Base-by-base conservation (phyloP, 2,329 filamentous ascomycete genomes). In the Tolypocladium pustulatum region DNA sequence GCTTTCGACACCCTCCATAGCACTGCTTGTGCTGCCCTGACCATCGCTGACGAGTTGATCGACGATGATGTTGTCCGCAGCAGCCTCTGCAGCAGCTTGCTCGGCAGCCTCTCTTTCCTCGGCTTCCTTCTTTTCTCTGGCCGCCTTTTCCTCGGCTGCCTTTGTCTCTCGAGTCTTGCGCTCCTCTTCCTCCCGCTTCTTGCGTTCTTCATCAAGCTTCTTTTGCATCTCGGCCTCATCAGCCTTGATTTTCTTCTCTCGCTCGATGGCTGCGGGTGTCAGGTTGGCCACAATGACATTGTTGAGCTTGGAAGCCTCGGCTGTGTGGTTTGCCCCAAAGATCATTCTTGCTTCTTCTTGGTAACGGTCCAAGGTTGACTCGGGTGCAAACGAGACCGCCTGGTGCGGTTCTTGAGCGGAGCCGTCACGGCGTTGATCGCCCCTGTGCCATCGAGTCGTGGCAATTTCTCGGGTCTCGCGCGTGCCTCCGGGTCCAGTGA, bases 271-370 rank as follows among this genome's bases (percentile, higher is more conserved):
- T 27, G 89, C 86, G 46, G 94, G 94, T 3, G 93, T 86, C 61
- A 99, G 81, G 46, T 85, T 75, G 52, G 84, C 86, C 46, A 91
- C 77, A 32, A 99, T 81, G 2, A 84, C 81, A 64, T 83, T 87
- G 62, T 87, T 75, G 20, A 96, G 78, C 61, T 82, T 78, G 2
- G 86, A 82, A 68, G 89, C 89, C 55, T 96, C 91, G 4, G 82
- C 69, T 57, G 61, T 59, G 55, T 87, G 82, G 55, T 75, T 79
- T 27, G 78, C 74, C 32, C 89, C 89, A 71, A 94, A 97, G 0
- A 97, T 80, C 71, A 99, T 86, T 62, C 88, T 86, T 10, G 91
- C 87, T 71, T 97, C 95, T 68, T 97, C 91, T 68, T 89, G 84
- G 87, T 95, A 99, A 61, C 94, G 87, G 57, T 82, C 80, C 58